Conservation (phyloP, 2,329 filamentous ascomycete genomes). For the Neonectria magnoliae region DNA sequence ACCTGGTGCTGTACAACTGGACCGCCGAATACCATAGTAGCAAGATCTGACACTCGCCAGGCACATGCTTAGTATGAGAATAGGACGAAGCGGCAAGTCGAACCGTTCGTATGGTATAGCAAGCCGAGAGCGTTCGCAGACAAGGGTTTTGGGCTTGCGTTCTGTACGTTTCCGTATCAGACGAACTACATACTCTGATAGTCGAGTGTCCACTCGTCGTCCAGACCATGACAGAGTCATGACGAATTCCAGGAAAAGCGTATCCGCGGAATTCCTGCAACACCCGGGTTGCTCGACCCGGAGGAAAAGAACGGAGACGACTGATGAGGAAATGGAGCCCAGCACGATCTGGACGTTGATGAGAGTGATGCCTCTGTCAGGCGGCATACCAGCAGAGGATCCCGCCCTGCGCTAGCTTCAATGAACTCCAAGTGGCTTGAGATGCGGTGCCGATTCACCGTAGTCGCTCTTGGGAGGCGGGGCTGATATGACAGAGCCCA, state of each 20-base stretch:
- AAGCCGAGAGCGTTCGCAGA: neutral
- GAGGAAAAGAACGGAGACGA: neutral
- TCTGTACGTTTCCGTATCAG: neutral
- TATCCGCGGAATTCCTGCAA: neutral
- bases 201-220: neutral
- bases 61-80: neutral
- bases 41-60: neutral
- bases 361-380: conserved; percentile 1
- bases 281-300: too few species aligned
- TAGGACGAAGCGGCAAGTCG: neutral
- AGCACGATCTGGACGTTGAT: neutral
- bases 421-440: conserved; percentile 16
- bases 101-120: neutral
- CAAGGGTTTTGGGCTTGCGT: neutral
- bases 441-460: conserved; percentile 1
- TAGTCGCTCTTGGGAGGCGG: conserved; percentile 7
- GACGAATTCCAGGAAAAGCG: neutral
- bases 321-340: neutral
- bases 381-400: conserved; percentile 7
- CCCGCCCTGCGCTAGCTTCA: conserved; percentile 14
- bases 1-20: neutral
- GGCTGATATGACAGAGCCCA: neutral
- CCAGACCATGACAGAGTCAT: neutral
- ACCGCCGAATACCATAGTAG: too few species aligned
- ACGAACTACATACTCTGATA: neutral